Evolutionary conservation across 208 protist genomes (phyloP).

Genomic region (Kentomonas sorsogonicus): DNA sequence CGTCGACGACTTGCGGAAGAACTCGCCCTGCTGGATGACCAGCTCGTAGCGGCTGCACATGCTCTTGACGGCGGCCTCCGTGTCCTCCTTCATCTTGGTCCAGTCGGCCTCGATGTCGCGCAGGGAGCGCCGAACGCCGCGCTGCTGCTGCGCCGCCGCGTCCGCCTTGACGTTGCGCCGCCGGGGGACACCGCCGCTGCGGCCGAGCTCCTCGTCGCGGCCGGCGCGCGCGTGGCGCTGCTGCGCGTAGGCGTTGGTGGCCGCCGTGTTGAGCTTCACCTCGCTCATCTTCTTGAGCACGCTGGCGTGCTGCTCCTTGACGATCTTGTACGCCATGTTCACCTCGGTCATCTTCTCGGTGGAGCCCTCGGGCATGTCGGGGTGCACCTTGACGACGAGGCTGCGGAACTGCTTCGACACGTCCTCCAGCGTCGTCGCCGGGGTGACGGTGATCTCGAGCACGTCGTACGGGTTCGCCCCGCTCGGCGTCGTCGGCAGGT

Average conservation of each 20-base stretch:
- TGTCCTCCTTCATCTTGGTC: constrained; percentile 57
- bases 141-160: constrained; percentile 18
- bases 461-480: constrained; percentile 90
- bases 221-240: constrained; percentile 52
- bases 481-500: constrained; percentile 74
- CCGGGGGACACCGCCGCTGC: constrained; percentile 69
- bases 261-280: constrained; percentile 47
- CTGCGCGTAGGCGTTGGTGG: constrained; percentile 51
- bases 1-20: constrained; percentile 77
- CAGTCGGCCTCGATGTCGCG: constrained; percentile 75
- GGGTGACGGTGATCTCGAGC: constrained; percentile 74
- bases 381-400: constrained; percentile 83
- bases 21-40: constrained; percentile 74
- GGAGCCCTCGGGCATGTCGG: constrained; percentile 82
- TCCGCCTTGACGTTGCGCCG: constrained; percentile 49
- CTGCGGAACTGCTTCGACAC: constrained; percentile 84
- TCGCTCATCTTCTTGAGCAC: constrained; percentile 62
- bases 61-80: constrained; percentile 60
- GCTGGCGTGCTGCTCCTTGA: constrained; percentile 79
- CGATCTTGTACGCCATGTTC: constrained; percentile 85
- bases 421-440: constrained; percentile 66
- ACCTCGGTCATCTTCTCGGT: constrained; percentile 89
- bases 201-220: constrained; percentile 73
- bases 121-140: constrained; percentile 38
- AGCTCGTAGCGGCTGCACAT: constrained; percentile 90